Base-by-base conservation (phyloP, 495 filamentous ascomycete species). In the Penicillium herquei region DNA sequence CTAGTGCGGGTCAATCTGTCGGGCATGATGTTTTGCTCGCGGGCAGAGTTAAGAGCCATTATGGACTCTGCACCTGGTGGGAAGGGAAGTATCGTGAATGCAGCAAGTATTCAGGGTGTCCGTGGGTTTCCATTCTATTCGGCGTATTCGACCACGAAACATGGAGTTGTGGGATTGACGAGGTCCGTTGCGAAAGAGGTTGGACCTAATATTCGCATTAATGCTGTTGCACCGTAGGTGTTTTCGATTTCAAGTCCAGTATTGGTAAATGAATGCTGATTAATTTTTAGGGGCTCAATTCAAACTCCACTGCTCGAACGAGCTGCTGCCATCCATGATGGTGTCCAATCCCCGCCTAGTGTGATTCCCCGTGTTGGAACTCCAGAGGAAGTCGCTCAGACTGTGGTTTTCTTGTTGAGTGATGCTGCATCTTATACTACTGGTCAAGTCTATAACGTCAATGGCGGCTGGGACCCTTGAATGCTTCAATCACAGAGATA, bases 81-180 rank as follows among this genome's bases (percentile, higher is more conserved):
- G 6, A 55, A 30, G 6, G 78, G 74, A 0, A 82, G 78, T 55
- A 84, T 87, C 61, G 84, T 87, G n/a, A 84, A 82, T 67, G 81
- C 80, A 16, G 68, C 76, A 11, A 81, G 78, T 52, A 74, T 81
- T 33, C 75, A 79, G 17, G 84, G 84, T 0, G 26, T 85, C 12
- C 66, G 66, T 49, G 84, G 84, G 54, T 68, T 66, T 58, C 45
- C 74, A 9, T 70, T 73, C 21, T 68, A 73, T 64, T 74, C 71
- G 7, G 76, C 80, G 26, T 87, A 87, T 66, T 72, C 73, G 47
- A 74, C 81, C 9, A 81, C 74, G 26, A 86, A 86, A 68, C 77
- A 82, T 63, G 84, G 76, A 11, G 76, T 88, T 39, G 67, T 85
- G 40, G 85, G 83, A 13, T 63, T 88, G 59, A 85, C 82, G 10